phyloP scores from a whole-genome alignment of 2,329 filamentous ascomycete genomes.

The Stagonosporopsis chrysanthemi region DNA sequence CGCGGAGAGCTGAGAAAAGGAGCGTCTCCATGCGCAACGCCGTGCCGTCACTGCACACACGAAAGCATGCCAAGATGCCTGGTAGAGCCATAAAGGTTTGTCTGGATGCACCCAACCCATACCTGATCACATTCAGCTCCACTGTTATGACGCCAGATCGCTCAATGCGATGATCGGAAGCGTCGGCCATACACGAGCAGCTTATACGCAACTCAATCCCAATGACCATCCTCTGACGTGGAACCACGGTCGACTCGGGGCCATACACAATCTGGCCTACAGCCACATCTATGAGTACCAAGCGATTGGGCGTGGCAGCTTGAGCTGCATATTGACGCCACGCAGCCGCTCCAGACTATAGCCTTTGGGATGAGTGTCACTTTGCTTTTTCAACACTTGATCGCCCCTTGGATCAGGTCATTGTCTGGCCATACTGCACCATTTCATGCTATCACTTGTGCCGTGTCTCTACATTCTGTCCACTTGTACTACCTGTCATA shows the following conservation, averaged over 20 bases:
- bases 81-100: neutral
- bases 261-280: neutral
- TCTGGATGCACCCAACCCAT: neutral
- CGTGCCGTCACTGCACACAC: slow-evolving; percentile 1
- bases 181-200: neutral
- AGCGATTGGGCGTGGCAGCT: neutral
- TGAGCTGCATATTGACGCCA: slow-evolving; percentile 1
- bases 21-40: neutral
- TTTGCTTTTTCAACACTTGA: slow-evolving; percentile 13
- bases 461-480: neutral
- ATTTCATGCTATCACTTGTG: too few species aligned
- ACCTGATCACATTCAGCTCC: neutral
- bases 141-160: neutral
- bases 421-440: slow-evolving; percentile 1
- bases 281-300: neutral
- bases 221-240: neutral
- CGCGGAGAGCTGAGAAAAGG: neutral
- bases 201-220: neutral
- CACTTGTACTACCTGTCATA: neutral
- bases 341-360: slow-evolving; percentile 5
- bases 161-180: neutral
- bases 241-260: neutral
- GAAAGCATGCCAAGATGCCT: neutral
- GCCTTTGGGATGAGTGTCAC: neutral
- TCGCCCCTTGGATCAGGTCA: slow-evolving; percentile 12